A percentile compares a stretch with the other conserved stretches of the same genome.
Conservation (phyloP, 257 asterid genomes). For the Solanum lycopersicoides region DNA sequence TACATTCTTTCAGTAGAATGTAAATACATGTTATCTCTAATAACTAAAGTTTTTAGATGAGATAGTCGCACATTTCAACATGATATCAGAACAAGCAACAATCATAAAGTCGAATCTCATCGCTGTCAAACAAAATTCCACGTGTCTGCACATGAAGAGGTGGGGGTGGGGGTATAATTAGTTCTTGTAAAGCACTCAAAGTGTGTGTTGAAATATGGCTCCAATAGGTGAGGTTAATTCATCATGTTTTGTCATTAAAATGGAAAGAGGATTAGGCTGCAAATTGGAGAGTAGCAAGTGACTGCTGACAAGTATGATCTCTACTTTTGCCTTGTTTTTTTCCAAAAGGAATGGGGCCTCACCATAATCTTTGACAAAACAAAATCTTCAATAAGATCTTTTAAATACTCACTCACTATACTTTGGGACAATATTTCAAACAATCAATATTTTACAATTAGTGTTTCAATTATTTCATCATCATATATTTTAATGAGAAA, state of each 20-base stretch:
- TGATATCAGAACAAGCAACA: no score
- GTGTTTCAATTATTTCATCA: background rate
- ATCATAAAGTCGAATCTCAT: no score
- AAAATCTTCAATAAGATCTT: background rate
- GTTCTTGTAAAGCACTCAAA: background rate
- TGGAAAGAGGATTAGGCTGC: background rate
- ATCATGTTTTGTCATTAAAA: background rate
- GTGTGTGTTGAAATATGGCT: background rate
- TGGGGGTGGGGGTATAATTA: background rate
- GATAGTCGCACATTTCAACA: background rate
- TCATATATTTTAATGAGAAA: background rate
- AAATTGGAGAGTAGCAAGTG: background rate
- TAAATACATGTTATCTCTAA: background rate
- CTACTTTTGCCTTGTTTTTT: background rate
- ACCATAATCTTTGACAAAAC: background rate
- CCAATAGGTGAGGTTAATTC: background rate
- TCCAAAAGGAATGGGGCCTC: background rate
- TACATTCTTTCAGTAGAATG: background rate
- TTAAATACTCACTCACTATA: background rate
- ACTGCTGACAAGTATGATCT: background rate
- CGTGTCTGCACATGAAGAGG: background rate
- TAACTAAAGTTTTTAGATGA: background rate
- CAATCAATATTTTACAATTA: background rate
- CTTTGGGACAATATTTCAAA: background rate
- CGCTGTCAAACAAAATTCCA: background rate